Evolutionary conservation across 306 rosid genomes (phyloP).

Genomic region (Pueraria montana): DNA sequence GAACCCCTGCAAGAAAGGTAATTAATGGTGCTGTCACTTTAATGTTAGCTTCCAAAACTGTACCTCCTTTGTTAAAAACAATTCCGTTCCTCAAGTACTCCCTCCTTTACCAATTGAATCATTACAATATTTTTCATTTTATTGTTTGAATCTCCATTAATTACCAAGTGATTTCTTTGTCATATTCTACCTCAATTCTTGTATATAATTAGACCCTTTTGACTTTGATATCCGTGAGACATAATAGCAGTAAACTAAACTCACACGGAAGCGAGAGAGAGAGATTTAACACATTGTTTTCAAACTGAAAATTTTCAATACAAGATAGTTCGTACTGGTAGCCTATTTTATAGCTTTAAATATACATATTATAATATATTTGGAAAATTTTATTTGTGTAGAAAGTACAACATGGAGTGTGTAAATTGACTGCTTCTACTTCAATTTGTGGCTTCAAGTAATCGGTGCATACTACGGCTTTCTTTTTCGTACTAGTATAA

Average conservation of each 20-base stretch:
- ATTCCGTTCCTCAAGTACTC: not conserved
- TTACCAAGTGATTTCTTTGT: slow-evolving; percentile 20
- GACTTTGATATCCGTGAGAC: not conserved
- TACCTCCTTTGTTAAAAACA: not conserved
- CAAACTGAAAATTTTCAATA: not conserved
- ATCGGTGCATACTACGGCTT: not conserved
- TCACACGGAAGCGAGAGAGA: not conserved
- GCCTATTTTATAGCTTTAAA: not conserved
- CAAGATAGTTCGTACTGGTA: not conserved
- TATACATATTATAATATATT: not conserved
- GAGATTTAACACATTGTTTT: not conserved
- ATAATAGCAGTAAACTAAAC: not conserved
- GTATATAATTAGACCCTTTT: not conserved
- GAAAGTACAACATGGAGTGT: not conserved
- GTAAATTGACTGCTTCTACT: not conserved
- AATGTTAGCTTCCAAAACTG: not conserved
- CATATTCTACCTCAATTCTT: not conserved
- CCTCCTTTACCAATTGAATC: slow-evolving; percentile 7
- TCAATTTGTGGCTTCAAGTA: not conserved
- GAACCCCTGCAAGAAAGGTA: not conserved
- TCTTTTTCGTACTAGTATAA: too few relatives aligned
- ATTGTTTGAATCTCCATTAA: not conserved
- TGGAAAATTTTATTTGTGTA: not conserved
- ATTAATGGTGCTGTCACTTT: not conserved
- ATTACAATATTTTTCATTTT: slow-evolving; percentile 1